Base-by-base conservation (phyloP, 306 rosid genomes). In the Mimosa pudica region DNA sequence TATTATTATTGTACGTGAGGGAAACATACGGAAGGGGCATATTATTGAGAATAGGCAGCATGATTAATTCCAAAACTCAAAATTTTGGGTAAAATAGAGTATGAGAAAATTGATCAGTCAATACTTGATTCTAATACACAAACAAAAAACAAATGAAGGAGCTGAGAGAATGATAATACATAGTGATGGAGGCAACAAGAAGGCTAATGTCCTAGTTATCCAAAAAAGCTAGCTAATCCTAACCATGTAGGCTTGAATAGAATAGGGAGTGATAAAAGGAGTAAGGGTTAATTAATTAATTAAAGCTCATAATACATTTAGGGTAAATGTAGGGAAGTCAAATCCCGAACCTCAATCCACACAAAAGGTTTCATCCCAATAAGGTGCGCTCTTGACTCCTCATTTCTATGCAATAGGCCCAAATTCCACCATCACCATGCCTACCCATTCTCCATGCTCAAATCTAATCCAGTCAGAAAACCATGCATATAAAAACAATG, bases 381-480 rank as follows among this genome's bases (percentile, higher is more conserved):
- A 64, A 88, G 99, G 98, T 95, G 96, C 98, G 98, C 89, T 95
- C 98, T 95, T 95, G 99, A 95, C 99, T 95, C 88, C 93, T 86
- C 86, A 79, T 80, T 45, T 73, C 58, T n/a, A 13, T 20, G 65
- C 2, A 4, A 70, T 67, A 82, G 80, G 82, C 92, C 77, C 66
- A 85, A 80, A 24, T 82, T 86, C 88, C 69, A 76, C 82, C 42
- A 38, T 74, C 83, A 77, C 47, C 81, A 52, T 16, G 38, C 84
- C 82, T 70, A 24, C 51, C 3, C 54, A 10, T 70, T 70, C 52
- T 42, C 73, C 17, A n/a, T 9, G 42, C 42, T 38, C 42, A 3
- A 38, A 38, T 38, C 42, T 38, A 38, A 38, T 38, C 42, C 42
- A 38, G 42, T 38, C 42, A 38, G 42, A 38, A 2, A 38, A 38